Base-by-base conservation (phyloP, 1,139 yeast species). In the Zygosaccharomyces sapae region DNA sequence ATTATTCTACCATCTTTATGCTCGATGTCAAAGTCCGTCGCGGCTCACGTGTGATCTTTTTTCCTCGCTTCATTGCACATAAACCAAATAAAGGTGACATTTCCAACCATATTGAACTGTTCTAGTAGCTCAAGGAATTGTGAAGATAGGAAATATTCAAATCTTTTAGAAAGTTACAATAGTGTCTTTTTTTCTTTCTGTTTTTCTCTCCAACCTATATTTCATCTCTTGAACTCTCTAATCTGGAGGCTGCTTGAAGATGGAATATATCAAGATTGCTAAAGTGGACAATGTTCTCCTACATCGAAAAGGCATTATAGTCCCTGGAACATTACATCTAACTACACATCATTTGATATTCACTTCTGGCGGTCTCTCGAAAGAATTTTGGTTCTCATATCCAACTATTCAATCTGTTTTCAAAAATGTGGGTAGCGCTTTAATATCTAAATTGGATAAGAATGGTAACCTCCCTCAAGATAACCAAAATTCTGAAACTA, bases 331-430 rank as follows among this genome's bases (percentile, higher is more conserved):
- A 4, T 70, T 92, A 35, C 86, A 86, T 54, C 69, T 92, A 47
- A 86, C 96, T 1, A 80, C 90, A 1, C 90, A 84, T 65, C 98
- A 92, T 70, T 72, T 92, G 60, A 92, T 92, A 20, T 92, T 90
- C 66, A 78, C 76, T 47, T 73, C 55, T 44, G 54, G 53, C n/a
- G 56, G 53, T 45, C 66, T 65, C 25, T 69, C 71, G 33, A 70
- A 82, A 50, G 97, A 92, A 62, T 77, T 88, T 19, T 92, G 98
- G 98, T 77, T 89, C 31, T 86, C 96, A 51, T 92, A 90, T 66
- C 97, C 97, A 0, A 80, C 90, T 56, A 83, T 90, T 40, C 85
- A 81, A 41, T 71, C 76, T 48, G 81, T 86, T 2, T 77, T 78
- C 53, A 80, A 84, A 54, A 74, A 81, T 27, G 55, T 63, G 36